Evolutionary conservation across 306 rosid genomes (phyloP).

Genomic region (Elaeagnus macrophylla): DNA sequence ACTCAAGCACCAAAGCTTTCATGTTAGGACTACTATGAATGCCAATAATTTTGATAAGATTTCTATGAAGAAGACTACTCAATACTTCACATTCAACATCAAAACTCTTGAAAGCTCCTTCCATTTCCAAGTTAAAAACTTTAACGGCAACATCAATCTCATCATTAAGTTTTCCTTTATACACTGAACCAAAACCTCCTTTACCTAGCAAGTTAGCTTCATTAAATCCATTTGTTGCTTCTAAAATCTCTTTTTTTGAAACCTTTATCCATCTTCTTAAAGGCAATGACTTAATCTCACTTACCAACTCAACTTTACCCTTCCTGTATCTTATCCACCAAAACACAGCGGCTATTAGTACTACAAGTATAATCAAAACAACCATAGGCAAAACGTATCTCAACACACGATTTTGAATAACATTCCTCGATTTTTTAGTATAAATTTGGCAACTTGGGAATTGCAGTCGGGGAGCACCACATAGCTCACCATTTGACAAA

Average conservation of each 20-base stretch:
- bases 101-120: conserved; percentile 6
- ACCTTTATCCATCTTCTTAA: conserved; percentile 6
- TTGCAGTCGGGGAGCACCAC: conserved; percentile 13
- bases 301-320: background rate
- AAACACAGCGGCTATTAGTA: background rate
- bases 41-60: conserved; percentile 15
- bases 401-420: background rate
- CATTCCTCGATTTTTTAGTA: background rate
- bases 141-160: conserved; percentile 14
- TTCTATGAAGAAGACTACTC: conserved; percentile 13
- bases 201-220: conserved; percentile 17
- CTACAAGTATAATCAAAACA: background rate
- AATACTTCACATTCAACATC: conserved; percentile 9
- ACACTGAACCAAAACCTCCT: conserved; percentile 14
- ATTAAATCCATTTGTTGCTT: background rate
- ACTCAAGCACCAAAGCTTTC: conserved; percentile 19
- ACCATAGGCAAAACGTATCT: background rate
- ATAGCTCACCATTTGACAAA: conserved; percentile 18
- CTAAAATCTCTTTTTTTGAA: background rate
- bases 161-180: conserved; percentile 14
- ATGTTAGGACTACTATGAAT: conserved; percentile 1
- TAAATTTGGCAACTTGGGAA: conserved; percentile 14
- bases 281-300: background rate
- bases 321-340: background rate
- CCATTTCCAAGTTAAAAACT: conserved; percentile 15